A percentile compares a stretch with the other conserved stretches of the same genome.
Conservation (phyloP, 129 eudicot genomes). For the Chrysanthemum seticuspe region DNA sequence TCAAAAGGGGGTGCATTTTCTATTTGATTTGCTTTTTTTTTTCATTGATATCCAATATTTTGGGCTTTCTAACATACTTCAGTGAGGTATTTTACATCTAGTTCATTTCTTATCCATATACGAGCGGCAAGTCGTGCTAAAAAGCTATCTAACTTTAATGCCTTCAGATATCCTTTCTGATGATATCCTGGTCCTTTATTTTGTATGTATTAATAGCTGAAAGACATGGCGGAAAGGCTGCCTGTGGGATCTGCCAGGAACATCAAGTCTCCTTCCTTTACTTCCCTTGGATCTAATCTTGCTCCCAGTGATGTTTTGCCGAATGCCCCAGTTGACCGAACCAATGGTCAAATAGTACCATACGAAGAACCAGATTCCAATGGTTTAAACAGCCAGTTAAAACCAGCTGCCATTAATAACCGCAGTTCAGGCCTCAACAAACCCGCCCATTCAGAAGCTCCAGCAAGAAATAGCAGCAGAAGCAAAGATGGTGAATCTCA, state of each 20-base stretch:
- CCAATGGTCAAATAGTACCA: slow-evolving; percentile 44
- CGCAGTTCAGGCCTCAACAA: slow-evolving; percentile 53
- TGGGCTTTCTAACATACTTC: not conserved
- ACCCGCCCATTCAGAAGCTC: slow-evolving; percentile 43
- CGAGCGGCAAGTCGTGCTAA: not conserved
- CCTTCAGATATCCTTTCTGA: too few species aligned
- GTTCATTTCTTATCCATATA: not conserved
- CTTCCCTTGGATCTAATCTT: slow-evolving; percentile 49
- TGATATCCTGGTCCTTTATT: slow-evolving; percentile 5
- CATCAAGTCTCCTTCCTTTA: slow-evolving; percentile 58
- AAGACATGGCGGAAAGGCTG: slow-evolving; percentile 96
- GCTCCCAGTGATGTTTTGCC: slow-evolving; percentile 41
- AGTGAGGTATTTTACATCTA: not conserved
- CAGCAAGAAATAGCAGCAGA: slow-evolving; percentile 55
- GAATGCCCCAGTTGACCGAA: slow-evolving; percentile 43
- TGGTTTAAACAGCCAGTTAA: slow-evolving; percentile 47
- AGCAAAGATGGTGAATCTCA: slow-evolving; percentile 61
- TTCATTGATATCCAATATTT: not conserved
- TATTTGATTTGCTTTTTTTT: not conserved
- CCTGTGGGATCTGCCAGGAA: slow-evolving; percentile 85
- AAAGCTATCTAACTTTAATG: not conserved
- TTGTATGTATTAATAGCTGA: slow-evolving; percentile 49
- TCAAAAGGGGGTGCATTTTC: not conserved
- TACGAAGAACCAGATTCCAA: slow-evolving; percentile 53
- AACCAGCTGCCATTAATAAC: slow-evolving; percentile 43